Evolutionary conservation across 306 rosid genomes (phyloP).

Genomic region (Mucuna pruriens): DNA sequence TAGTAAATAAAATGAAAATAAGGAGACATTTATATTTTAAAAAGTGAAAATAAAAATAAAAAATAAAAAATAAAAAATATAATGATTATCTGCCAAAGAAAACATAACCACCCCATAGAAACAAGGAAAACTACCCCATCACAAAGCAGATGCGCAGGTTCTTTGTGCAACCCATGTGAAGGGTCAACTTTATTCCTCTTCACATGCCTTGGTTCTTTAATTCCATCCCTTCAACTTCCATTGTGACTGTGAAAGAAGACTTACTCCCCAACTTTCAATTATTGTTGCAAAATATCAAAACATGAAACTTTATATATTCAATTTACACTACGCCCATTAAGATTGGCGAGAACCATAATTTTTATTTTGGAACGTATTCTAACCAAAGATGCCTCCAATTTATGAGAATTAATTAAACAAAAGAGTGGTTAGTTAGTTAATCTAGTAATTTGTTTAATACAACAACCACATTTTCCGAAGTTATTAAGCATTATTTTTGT

Average conservation of each 20-base stretch:
- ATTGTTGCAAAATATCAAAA: background rate
- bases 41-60: background rate
- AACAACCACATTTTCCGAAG: background rate
- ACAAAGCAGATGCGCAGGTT: background rate
- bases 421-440: background rate
- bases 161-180: background rate
- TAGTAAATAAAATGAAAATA: background rate
- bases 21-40: background rate
- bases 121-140: background rate
- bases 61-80: background rate
- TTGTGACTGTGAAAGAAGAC: background rate
- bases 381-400: background rate
- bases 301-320: background rate
- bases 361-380: background rate
- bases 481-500: background rate
- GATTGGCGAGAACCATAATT: background rate
- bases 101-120: background rate
- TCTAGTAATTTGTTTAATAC: background rate
- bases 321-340: background rate
- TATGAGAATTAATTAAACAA: background rate
- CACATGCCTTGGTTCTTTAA: background rate
- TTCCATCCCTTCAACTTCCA: background rate
- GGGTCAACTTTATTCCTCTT: conserved; percentile 8
- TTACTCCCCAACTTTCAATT: background rate
- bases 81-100: background rate